Evolutionary conservation across 176 grass and related monocot genomes (phyloP), one percentile per base, ranked within the genome.

Genomic region (Musa beccarii): DNA sequence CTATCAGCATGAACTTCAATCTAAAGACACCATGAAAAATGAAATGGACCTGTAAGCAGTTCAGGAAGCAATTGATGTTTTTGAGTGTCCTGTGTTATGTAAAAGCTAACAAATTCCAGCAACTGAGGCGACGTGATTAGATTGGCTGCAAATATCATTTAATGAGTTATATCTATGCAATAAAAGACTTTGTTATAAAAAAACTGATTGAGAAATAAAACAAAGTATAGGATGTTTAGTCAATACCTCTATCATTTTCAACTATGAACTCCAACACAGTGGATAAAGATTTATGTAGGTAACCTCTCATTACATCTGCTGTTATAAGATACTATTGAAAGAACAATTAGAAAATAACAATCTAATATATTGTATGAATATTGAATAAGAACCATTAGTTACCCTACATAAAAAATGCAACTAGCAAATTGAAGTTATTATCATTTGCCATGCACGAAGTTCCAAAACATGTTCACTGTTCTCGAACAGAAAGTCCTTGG

Each of bases 41-140:
- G 16, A 76, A 24, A 21, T 51, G 11, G 26, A 77, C 75, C 75
- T 52, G 75, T 77, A 77, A 77, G 75, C 50, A 77, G 15, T 77
- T 77, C 75, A 52, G 75, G 75, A 21, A 77, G 59, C 61, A 77
- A 25, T 77, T 77, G 75, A 49, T 77, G 75, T n/a, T 77, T 77
- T 63, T 77, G 75, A 52, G 75, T 77, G 62, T 77, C 75, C 49
- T 77, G 75, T 11, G 75, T 77, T 9, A 77, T 77, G 51, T 77
- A 77, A 64, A 77, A 77, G 12, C 13, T 62, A 52, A 53, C 62
- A 50, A 28, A 77, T 77, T 77, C 75, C 1, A 49, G 61, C 49
- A 50, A 52, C 24, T 23, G 22, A 26, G 49, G 43, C 24, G 74
- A 49, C 19, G 1, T 2, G 2, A 62, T 8, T 49, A 63, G 75